Percentiles rank a stretch among this genome's conserved stretches.
phyloP scores from a whole-genome alignment of 2,329 filamentous ascomycete species.

The Iodosphaeria phyllophila region DNA sequence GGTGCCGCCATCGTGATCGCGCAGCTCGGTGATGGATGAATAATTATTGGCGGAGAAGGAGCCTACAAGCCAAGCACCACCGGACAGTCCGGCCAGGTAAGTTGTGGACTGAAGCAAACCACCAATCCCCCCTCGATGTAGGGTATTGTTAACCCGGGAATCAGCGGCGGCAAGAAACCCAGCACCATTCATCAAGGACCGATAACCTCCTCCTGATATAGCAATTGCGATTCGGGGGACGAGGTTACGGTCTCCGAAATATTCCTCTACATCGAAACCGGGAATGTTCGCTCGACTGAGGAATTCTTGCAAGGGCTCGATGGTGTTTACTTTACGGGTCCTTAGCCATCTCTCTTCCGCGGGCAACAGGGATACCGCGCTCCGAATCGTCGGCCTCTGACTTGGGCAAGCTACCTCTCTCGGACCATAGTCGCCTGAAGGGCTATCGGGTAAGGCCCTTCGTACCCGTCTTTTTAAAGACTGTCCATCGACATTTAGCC shows the following conservation, averaged over 20 bases:
- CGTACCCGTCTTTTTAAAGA: no score
- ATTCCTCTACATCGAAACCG: background rate
- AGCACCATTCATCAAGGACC: background rate
- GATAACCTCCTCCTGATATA: background rate
- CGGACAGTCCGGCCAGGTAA: background rate
- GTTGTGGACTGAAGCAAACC: background rate
- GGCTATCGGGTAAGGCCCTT: background rate
- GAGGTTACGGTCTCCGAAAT: background rate
- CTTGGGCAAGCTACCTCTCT: background rate
- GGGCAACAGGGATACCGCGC: background rate
- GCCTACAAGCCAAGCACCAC: background rate
- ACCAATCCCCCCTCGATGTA: background rate
- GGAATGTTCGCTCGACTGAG: background rate
- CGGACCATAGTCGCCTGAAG: background rate
- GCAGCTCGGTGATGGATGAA: background rate
- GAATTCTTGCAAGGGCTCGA: background rate
- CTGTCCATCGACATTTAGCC: no score
- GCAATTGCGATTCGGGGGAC: background rate
- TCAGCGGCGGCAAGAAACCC: background rate
- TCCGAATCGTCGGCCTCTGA: background rate
- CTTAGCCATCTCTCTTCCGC: background rate
- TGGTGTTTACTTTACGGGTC: background rate
- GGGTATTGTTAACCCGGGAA: background rate
- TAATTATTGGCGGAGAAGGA: background rate
- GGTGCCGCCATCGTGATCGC: background rate